Evolutionary conservation across 352 stramenopile genomes (phyloP).

Genomic region (Phytophthora megakarya): DNA sequence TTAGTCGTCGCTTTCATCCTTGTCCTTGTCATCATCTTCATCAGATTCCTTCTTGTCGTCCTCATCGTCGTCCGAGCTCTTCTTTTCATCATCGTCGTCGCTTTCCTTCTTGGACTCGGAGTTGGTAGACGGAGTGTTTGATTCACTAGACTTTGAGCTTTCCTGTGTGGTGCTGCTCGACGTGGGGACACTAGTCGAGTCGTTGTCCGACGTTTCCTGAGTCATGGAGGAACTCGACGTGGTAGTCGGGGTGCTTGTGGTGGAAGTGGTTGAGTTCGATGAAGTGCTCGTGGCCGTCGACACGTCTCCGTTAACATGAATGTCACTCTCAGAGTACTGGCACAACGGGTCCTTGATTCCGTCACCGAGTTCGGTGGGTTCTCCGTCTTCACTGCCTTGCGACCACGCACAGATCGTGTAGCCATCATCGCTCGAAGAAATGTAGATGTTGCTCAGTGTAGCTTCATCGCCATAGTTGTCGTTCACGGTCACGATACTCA

Average conservation of each 20-base stretch:
- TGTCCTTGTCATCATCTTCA: not conserved
- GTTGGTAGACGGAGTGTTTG: not conserved
- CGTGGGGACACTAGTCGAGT: too few relatives aligned
- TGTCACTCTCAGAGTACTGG: slow-evolving; percentile 41
- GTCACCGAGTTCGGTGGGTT: slow-evolving; percentile 42
- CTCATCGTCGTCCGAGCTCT: not conserved
- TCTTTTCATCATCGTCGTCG: not conserved
- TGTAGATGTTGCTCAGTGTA: slow-evolving; percentile 47
- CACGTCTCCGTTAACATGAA: slow-evolving; percentile 32
- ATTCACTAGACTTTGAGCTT: not conserved
- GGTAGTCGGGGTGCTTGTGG: not conserved
- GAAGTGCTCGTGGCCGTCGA: slow-evolving; percentile 23
- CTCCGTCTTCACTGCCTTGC: slow-evolving; percentile 28
- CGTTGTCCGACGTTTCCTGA: not conserved
- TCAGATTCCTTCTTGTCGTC: not conserved
- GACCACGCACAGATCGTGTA: slow-evolving; percentile 41
- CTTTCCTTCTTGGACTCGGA: not conserved
- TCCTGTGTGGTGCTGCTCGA: not conserved
- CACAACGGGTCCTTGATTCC: slow-evolving; percentile 40
- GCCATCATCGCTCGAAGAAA: slow-evolving; percentile 30
- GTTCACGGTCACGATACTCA: slow-evolving; percentile 49
- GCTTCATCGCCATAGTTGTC: slow-evolving; percentile 46
- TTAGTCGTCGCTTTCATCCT: not conserved
- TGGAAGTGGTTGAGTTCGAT: slow-evolving; percentile 14
- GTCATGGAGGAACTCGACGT: not conserved